A percentile compares a stretch with the other conserved stretches of the same genome.
Evolutionary conservation across 495 filamentous ascomycete species (phyloP).

Genomic region (Talaromyces borbonicus): DNA sequence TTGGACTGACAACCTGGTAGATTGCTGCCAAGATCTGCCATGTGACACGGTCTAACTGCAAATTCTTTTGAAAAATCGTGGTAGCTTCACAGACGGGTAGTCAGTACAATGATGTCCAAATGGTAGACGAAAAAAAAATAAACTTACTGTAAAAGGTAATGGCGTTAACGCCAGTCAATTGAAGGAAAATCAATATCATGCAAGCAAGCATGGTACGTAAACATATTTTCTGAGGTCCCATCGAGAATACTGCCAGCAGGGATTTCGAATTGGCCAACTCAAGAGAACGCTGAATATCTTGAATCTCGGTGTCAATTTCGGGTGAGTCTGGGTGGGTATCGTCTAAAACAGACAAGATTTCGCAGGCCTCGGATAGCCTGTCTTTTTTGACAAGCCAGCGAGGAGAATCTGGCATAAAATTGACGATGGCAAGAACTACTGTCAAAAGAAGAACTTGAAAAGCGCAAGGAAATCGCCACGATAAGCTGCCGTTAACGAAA

Average conservation of each 20-base stretch:
- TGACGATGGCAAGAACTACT: conserved; percentile 36
- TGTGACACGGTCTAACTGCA: conserved; percentile 8
- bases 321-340: conserved; percentile 17
- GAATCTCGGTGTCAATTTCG: conserved; percentile 23
- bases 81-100: conserved; percentile 11
- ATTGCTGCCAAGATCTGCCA: conserved; percentile 14
- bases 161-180: conserved; percentile 17
- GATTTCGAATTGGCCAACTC: conserved; percentile 21
- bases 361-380: conserved; percentile 41
- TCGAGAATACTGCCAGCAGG: conserved; percentile 22
- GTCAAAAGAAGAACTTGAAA: conserved; percentile 34
- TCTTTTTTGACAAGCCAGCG: conserved; percentile 49
- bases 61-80: conserved; percentile 16
- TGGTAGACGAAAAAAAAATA: conserved; percentile 6
- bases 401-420: conserved; percentile 49
- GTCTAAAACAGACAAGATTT: conserved; percentile 34
- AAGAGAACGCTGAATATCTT: conserved; percentile 30
- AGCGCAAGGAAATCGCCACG: conserved; percentile 42
- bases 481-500: conserved; percentile 25
- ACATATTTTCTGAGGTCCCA: conserved; percentile 25
- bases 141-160: conserved; percentile 17
- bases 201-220: conserved; percentile 24
- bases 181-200: conserved; percentile 21
- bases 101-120: too few species aligned
- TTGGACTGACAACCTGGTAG: conserved; percentile 11